Evolutionary conservation across 768 basidiomycete genomes (phyloP), one percentile per base, ranked within the genome.

Genomic region (Cyclocybe aegerita): DNA sequence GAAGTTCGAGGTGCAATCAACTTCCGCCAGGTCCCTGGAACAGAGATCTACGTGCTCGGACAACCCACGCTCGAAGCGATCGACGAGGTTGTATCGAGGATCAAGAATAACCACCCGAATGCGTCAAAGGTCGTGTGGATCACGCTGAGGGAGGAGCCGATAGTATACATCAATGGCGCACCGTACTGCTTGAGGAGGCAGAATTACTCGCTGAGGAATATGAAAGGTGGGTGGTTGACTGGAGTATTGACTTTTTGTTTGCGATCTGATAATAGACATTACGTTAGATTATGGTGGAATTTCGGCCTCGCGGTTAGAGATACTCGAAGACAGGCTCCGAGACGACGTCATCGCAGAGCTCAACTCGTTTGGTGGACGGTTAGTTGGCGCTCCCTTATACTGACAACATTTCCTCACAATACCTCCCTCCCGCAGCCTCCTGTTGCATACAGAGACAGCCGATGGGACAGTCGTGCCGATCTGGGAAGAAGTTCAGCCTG

Each of bases 1-100:
- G 85, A 80, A 35, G 81, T 98, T 43, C 86, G 92, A 2, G 97
- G 97, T n/a, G 93, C 91, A 1, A 89, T 91, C 69, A 97, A 97
- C 61, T 98, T 97, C 76, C 82, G 97, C 46, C 86, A 86, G 49
- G 81, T 97, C 35, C 83, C 86, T 0, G 78, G 76, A 4, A 88
- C 87, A 15, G 83, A 85, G 39, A 87, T 98, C 31, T 99, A 92
- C 56, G 94, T 93, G 0, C 82, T 97, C 29, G 94, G 93, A 0
- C 97, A 98, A 65, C 97, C 97, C 1, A 93, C 91, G 0, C 70
- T 85, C 43, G 89, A 90, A 49, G 96, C 93, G 2, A 86, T 99
- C 36, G 81, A 88, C 39, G 82, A 86, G 49, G 93, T 96, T 3
- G 79, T 94, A 9, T 64, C 70, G 4, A 72, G 81, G 15, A 78